Conservation (phyloP, 306 rosid species). For the Leucaena leucocephala region DNA sequence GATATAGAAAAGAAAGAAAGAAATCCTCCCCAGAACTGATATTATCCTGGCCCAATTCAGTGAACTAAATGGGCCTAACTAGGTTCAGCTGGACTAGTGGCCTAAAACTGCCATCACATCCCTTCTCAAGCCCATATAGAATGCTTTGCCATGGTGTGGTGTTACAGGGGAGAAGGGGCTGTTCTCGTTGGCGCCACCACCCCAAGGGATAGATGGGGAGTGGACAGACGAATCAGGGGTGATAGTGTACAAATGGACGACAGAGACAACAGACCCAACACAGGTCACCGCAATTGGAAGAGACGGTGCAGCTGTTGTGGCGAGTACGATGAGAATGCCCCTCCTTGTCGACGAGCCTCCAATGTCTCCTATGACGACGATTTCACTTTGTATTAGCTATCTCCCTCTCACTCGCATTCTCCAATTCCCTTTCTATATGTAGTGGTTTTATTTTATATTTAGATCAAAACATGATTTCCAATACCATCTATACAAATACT, state of each 20-base stretch:
- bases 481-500: no score
- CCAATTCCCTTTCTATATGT: no score
- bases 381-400: slow-evolving; percentile 53
- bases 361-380: slow-evolving; percentile 88
- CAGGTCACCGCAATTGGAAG: slow-evolving; percentile 73
- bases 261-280: slow-evolving; percentile 63
- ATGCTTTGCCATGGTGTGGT: neutral
- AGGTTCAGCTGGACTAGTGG: neutral
- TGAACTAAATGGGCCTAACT: neutral
- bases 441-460: no score
- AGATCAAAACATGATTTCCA: no score
- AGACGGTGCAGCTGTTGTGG: slow-evolving; percentile 80
- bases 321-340: slow-evolving; percentile 65
- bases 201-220: slow-evolving; percentile 91
- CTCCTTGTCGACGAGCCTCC: slow-evolving; percentile 63
- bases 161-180: slow-evolving; percentile 69
- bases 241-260: slow-evolving; percentile 77
- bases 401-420: neutral
- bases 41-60: neutral
- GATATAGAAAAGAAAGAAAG: no score
- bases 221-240: slow-evolving; percentile 82
- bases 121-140: neutral
- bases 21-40: neutral
- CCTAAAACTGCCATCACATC: no score
- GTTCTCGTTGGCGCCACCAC: slow-evolving; percentile 69